Percentiles rank a stretch among this genome's conserved stretches.
phyloP scores from a whole-genome alignment of 2,329 filamentous ascomycete species.

The Trichoderma pleuroti region DNA sequence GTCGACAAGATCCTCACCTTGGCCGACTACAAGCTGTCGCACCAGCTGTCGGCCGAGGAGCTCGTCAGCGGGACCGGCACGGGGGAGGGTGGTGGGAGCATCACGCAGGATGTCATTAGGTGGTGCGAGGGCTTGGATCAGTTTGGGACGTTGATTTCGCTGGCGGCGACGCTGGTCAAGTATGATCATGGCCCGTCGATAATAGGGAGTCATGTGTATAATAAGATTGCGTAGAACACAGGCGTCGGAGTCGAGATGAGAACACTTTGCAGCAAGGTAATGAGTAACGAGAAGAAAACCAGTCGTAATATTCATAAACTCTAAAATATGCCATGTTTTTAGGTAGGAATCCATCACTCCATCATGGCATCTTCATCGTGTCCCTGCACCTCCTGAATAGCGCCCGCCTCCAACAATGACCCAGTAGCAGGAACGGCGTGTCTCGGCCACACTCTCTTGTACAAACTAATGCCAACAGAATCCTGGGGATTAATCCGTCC shows the following conservation, averaged over 20 bases:
- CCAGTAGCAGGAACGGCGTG: constrained; percentile 51
- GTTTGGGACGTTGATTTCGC: background rate
- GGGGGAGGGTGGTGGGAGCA: background rate
- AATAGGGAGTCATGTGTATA: background rate
- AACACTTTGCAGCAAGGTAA: background rate
- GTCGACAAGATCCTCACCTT: background rate
- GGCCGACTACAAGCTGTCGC: constrained; percentile 1
- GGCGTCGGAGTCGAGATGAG: background rate
- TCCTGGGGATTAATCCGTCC: constrained; percentile 94
- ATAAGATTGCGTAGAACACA: background rate
- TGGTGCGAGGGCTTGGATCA: constrained; percentile 15
- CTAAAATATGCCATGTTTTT: constrained; percentile 3
- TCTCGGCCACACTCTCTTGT: constrained; percentile 81
- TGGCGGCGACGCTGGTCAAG: constrained; percentile 7
- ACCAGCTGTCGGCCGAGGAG: background rate
- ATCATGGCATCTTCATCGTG: constrained; percentile 19
- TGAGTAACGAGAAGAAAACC: background rate
- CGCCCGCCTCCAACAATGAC: constrained; percentile 39
- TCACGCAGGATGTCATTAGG: constrained; percentile 6
- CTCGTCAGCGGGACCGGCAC: background rate
- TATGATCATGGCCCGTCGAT: background rate
- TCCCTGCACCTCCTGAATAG: background rate
- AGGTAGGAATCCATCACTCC: constrained; percentile 5
- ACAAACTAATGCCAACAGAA: constrained; percentile 83
- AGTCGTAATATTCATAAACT: constrained; percentile 18